phyloP scores from a whole-genome alignment of 2,329 filamentous ascomycete genomes.

The Meredithiella fracta region DNA sequence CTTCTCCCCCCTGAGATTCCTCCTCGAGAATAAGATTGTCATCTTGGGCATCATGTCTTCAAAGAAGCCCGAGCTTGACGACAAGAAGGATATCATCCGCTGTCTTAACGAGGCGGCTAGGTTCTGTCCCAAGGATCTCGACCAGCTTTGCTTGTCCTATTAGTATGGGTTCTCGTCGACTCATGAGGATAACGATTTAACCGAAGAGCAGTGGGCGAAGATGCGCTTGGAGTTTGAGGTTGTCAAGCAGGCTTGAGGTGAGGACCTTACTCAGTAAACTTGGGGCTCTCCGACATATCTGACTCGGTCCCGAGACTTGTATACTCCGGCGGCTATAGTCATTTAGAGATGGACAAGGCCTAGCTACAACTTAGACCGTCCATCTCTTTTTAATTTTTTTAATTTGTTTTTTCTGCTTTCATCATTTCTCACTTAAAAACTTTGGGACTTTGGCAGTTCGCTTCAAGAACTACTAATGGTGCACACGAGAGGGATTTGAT shows the following conservation, averaged over 20 bases:
- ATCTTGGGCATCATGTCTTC: slow-evolving; percentile 44
- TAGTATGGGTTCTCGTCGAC: slow-evolving; percentile 53
- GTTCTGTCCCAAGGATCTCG: slow-evolving; percentile 48
- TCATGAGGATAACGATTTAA: slow-evolving; percentile 47
- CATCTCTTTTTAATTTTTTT: background rate
- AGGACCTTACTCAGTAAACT: slow-evolving; percentile 11
- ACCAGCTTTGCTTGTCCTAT: slow-evolving; percentile 49
- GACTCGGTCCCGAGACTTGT: no score
- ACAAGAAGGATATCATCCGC: slow-evolving; percentile 36
- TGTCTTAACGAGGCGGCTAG: slow-evolving; percentile 42
- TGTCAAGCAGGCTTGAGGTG: slow-evolving; percentile 46
- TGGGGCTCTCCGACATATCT: no score
- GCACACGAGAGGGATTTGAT: background rate
- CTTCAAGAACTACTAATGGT: slow-evolving; percentile 1
- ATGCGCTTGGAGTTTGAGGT: slow-evolving; percentile 50
- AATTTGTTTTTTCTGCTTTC: background rate
- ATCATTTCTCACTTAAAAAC: background rate
- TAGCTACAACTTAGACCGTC: background rate
- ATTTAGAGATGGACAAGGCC: background rate
- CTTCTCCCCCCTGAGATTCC: slow-evolving; percentile 43
- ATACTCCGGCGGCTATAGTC: no score
- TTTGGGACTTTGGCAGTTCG: background rate
- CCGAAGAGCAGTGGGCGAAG: slow-evolving; percentile 53
- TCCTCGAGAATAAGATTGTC: slow-evolving; percentile 44
- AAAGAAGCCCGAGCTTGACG: slow-evolving; percentile 42